Base-by-base conservation (phyloP, 177 flowering plant species). In the Telopea speciosissima region DNA sequence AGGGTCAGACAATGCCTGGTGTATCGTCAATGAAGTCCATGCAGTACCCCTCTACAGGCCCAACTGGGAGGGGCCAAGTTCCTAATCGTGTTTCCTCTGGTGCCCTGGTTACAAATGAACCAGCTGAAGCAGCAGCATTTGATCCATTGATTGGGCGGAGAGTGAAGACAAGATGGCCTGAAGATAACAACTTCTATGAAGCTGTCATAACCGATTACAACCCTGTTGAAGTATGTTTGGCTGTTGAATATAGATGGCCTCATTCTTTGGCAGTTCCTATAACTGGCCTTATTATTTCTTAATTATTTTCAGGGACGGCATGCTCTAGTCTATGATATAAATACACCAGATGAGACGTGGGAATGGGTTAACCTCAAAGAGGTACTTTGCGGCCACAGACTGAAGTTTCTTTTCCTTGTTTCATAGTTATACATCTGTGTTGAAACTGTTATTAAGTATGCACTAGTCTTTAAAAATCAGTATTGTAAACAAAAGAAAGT, bases 121-220 rank as follows among this genome's bases (percentile, higher is more conserved):
- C 76, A 78, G 73, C 85, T 68, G 88, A 83, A 68, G 83, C 79
- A 64, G 80, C 85, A 68, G 71, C 73, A 8, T 74, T 70, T 76
- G 88, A 90, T 78, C 83, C 89, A 54, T 80, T 88, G 22, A 79
- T 91, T 70, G 98, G 98, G 67, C 81, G 86, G 79, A 90, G 86
- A 82, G 92, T 93, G 74, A 83, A 84, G 91, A 91, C 91, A 24
- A 85, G 91, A 71, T 93, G 97, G 97, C 97, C 98, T 63, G 98
- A 84, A 62, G 95, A 93, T 79, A 88, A 86, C 77, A 84, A 85
- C 78, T 93, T 93, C 74, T 93, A 93, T 78, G 90, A 91, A 79
- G 98, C 97, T 80, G 85, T 89, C 69, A 87, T 93, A 76, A 83
- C 91, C 68, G 88, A 88, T 65, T 87, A 86, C 74, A 84, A 89